Conservation (phyloP, 305 asterid species). For the Fraxinus xanthoxyloides region DNA sequence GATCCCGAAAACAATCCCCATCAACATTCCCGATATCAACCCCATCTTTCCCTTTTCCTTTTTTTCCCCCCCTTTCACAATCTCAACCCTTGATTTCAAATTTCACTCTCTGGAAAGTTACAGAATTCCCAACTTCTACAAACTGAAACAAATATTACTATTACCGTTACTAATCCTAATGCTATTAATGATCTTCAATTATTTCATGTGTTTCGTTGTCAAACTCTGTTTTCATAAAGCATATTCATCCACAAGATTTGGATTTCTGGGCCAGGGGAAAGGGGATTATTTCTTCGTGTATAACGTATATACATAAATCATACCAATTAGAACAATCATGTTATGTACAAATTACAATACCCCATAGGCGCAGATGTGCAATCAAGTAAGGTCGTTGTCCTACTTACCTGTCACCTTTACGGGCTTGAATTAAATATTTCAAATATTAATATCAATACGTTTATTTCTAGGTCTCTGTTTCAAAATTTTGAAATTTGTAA, state of each 20-base stretch:
- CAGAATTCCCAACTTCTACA: background rate
- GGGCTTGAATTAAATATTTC: background rate
- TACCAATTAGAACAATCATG: background rate
- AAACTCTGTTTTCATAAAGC: background rate
- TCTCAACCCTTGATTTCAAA: background rate
- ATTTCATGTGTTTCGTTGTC: background rate
- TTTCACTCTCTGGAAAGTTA: background rate
- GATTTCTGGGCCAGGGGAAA: background rate
- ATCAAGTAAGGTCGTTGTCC: background rate
- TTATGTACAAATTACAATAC: background rate
- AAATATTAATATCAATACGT: background rate
- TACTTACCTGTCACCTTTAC: background rate
- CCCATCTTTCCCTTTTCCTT: slow-evolving; percentile 46
- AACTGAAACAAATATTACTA: background rate
- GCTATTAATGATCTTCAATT: background rate
- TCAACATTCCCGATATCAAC: slow-evolving; percentile 74
- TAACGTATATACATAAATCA: background rate
- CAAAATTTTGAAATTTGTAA: background rate
- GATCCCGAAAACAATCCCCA: slow-evolving; percentile 87
- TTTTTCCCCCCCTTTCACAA: background rate
- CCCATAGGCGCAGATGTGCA: background rate
- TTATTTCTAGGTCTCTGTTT: background rate
- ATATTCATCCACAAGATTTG: slow-evolving; percentile 7
- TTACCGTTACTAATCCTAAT: background rate
- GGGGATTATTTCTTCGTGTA: background rate